Evolutionary conservation across 2,329 filamentous ascomycete species (phyloP), one percentile per base, ranked within the genome.

Genomic region (Aureobasidium sp.): DNA sequence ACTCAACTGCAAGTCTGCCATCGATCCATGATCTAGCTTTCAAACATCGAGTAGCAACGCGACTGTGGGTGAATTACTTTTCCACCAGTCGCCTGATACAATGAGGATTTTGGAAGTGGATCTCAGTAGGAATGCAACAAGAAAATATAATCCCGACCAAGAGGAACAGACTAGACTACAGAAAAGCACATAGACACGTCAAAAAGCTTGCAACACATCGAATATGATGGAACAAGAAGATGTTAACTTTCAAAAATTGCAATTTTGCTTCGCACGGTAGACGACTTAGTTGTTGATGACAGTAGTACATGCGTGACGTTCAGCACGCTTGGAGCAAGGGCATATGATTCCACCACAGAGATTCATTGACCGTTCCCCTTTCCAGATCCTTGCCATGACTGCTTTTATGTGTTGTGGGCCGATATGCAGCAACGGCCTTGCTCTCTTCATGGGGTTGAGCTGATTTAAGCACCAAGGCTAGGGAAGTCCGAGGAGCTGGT

Each of bases 401-500:
- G 59, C 59, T 61, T 53, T 53, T 53, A n/a, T 27, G 16, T 61
- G 25, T 37, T 41, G 32, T 29, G 37, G 48, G 41, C 49, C 55
- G 55, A 42, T 50, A 50, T 59, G 55, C 55, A 59, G 44, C 14
- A 50, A 59, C 45, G 55, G 21, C 55, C 55, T 39, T 21, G 21
- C 30, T 49, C 45, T 50, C 55, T 39, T 49, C 36, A 32, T n/a
- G 25, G 42, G 42, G 48, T 58, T 50, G 41, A 48, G 53, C 32
- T 42, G 39, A 58, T 50, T 58, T 64, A 62, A 51, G 61, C 64
- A 62, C 71, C 71, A 47, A 74, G 71, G 61, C 69, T 68, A 57
- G 71, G 71, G 68, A 73, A 73, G 54, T 70, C 70, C 64, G 64
- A 66, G 57, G 66, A 64, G 66, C 72, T 70, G 63, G 61, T 66